Percentiles rank a stretch among this genome's conserved stretches.
phyloP scores from a whole-genome alignment of 2,329 filamentous ascomycete genomes.

The Aspergillus quadricinctus region DNA sequence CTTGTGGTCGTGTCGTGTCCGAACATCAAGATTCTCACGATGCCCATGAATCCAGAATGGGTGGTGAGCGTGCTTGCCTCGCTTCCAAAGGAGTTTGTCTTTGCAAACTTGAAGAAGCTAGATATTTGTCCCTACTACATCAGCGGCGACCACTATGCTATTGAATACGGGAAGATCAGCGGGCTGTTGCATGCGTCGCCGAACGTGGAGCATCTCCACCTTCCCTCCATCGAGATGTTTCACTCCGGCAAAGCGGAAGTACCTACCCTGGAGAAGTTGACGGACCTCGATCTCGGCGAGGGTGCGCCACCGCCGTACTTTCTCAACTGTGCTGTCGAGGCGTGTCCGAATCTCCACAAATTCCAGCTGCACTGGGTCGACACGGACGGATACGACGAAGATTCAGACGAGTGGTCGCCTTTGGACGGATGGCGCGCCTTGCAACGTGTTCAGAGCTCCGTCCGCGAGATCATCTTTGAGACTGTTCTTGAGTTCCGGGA shows the following conservation, averaged over 20 bases:
- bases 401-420: conserved; percentile 1
- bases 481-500: neutral
- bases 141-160: conserved; percentile 2
- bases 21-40: neutral
- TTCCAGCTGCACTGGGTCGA: neutral
- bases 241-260: neutral
- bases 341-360: neutral
- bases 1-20: neutral
- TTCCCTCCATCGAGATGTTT: neutral
- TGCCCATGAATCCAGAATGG: neutral
- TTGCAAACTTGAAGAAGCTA: neutral
- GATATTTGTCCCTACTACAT: conserved; percentile 1
- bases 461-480: conserved; percentile 5
- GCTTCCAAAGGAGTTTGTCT: neutral
- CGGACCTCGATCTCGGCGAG: conserved; percentile 25
- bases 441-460: neutral
- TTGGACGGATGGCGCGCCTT: conserved; percentile 1
- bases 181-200: neutral
- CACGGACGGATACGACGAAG: conserved; percentile 3
- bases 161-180: neutral
- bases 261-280: neutral
- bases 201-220: neutral
- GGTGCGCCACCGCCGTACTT: conserved; percentile 16
- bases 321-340: neutral
- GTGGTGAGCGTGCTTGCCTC: neutral